Evolutionary conservation across 1,284 basidiomycete genomes (phyloP).

Genomic region (Heliocybe sulcata): DNA sequence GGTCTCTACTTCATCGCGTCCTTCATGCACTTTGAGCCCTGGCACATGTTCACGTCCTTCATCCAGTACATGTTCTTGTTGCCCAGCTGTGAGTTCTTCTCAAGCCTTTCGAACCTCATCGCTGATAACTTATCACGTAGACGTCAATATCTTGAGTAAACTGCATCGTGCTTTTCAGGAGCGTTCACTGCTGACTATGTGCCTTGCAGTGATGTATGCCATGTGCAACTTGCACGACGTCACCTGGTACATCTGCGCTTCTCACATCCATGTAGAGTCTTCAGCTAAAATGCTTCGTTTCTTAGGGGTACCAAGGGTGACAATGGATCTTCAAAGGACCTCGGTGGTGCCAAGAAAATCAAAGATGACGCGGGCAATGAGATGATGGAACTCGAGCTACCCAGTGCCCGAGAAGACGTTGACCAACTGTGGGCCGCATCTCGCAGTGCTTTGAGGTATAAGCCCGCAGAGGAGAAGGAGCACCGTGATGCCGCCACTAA

Average conservation of each 20-base stretch:
- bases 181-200: constrained; percentile 4
- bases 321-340: constrained; percentile 78
- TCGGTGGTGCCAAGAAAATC: constrained; percentile 84
- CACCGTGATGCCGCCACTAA: constrained; percentile 85
- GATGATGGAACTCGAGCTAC: constrained; percentile 79
- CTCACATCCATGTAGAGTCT: constrained; percentile 5
- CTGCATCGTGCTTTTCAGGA: not conserved
- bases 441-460: constrained; percentile 56
- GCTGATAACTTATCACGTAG: constrained; percentile 25
- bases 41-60: constrained; percentile 94
- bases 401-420: constrained; percentile 77
- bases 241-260: constrained; percentile 47
- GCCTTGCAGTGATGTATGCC: constrained; percentile 67
- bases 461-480: constrained; percentile 64
- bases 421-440: constrained; percentile 81
- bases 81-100: constrained; percentile 50
- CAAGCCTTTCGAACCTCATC: not conserved
- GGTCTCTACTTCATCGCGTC: constrained; percentile 85
- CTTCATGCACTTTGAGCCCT: constrained; percentile 84
- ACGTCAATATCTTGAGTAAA: constrained; percentile 82
- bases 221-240: constrained; percentile 91
- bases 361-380: constrained; percentile 80
- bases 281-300: constrained; percentile 1
- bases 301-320: constrained; percentile 89
- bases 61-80: constrained; percentile 77